Evolutionary conservation across 139 green algal genomes (phyloP).

Genomic region (Raphidocelis subcapitata): DNA sequence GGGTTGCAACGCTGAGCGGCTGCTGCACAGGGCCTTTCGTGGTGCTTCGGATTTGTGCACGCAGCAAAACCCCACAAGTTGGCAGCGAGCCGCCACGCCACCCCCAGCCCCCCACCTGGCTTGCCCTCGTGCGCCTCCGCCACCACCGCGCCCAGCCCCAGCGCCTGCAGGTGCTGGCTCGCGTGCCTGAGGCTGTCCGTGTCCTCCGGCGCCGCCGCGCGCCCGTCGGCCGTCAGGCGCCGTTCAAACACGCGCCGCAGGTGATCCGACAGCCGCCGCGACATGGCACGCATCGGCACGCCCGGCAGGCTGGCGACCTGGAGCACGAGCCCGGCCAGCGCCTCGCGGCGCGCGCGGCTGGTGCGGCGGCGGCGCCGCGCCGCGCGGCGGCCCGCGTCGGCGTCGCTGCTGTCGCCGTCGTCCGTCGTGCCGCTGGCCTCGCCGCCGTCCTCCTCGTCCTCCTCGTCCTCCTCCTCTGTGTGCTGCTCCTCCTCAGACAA

Average conservation of each 20-base stretch:
- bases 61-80: too few species aligned
- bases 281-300: constrained; percentile 3
- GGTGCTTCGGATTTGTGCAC: too few species aligned
- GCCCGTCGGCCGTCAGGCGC: constrained; percentile 1
- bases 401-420: too few species aligned
- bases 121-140: constrained; percentile 24
- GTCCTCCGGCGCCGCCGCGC: not conserved
- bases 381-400: too few species aligned
- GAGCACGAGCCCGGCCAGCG: not conserved
- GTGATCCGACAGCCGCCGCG: constrained; percentile 19
- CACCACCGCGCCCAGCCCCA: constrained; percentile 11
- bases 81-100: too few species aligned
- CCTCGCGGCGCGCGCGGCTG: not conserved
- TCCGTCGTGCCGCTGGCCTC: too few species aligned
- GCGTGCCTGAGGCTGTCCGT: not conserved
- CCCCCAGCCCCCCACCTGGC: constrained; percentile 7
- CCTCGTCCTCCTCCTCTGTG: too few species aligned
- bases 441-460: too few species aligned
- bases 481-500: too few species aligned
- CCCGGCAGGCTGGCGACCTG: not conserved
- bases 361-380: too few species aligned
- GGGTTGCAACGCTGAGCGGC: too few species aligned
- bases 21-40: too few species aligned
- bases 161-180: constrained; percentile 15
- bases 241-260: constrained; percentile 5